phyloP scores from a whole-genome alignment of 345 rosid genomes.

The Populus ilicifolia region DNA sequence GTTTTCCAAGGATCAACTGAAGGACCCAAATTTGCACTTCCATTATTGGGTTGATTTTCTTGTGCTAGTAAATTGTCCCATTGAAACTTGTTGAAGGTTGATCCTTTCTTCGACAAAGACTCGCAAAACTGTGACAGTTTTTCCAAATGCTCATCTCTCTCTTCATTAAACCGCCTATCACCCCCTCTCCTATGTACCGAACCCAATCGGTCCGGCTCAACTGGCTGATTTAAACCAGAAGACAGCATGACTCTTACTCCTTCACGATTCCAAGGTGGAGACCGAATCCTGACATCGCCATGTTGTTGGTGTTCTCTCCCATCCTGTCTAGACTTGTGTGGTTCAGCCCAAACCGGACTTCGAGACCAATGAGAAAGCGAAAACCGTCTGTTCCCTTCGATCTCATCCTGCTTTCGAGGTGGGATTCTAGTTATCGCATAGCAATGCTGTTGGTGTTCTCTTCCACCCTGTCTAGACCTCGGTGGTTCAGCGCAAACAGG shows the following conservation, averaged over 20 bases:
- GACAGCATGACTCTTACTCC: no score
- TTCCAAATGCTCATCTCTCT: slow-evolving; percentile 1
- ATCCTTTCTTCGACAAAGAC: slow-evolving; percentile 10
- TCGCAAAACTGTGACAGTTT: slow-evolving; percentile 23
- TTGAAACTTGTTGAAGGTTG: slow-evolving; percentile 30
- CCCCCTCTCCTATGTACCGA: slow-evolving; percentile 6
- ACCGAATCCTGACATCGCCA: no score
- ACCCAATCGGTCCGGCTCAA: no score
- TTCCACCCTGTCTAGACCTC: background rate
- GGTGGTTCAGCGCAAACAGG: background rate
- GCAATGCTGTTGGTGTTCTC: no score
- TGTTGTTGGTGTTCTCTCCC: no score
- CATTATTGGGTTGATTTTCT: slow-evolving; percentile 1
- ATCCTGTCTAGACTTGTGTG: background rate
- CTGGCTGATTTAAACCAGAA: no score
- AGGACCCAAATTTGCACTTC: background rate
- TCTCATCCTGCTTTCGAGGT: background rate
- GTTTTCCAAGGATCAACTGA: background rate
- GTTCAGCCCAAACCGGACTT: background rate
- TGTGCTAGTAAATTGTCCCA: slow-evolving; percentile 32
- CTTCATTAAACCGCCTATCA: background rate
- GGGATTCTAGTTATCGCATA: background rate
- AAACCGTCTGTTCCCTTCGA: background rate
- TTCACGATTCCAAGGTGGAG: no score
- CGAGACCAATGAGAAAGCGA: background rate